phyloP scores from a whole-genome alignment of 768 basidiomycete genomes.

The Auriscalpium vulgare region DNA sequence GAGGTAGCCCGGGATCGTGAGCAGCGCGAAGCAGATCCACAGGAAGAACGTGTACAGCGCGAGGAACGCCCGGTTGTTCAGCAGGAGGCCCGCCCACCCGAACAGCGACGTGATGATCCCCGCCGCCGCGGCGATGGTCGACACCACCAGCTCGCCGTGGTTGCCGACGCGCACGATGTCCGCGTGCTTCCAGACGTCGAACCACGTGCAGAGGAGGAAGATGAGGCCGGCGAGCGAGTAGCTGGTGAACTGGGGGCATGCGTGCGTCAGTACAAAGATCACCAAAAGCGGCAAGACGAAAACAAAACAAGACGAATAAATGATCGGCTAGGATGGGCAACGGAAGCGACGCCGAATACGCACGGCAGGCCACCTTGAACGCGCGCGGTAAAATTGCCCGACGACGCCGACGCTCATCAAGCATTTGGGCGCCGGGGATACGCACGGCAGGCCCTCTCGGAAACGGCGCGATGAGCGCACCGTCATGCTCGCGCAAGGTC shows the following conservation, averaged over 20 bases:
- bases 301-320: too few relatives aligned
- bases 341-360: too few relatives aligned
- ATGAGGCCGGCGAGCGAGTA: slow-evolving; percentile 59
- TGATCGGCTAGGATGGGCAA: too few relatives aligned
- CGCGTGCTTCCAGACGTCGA: slow-evolving; percentile 61
- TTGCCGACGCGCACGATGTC: slow-evolving; percentile 72
- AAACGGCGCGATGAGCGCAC: too few relatives aligned
- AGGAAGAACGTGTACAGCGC: slow-evolving; percentile 64
- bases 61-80: slow-evolving; percentile 80
- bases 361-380: too few relatives aligned
- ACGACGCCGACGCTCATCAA: too few relatives aligned
- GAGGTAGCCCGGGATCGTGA: slow-evolving; percentile 70
- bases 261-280: too few relatives aligned
- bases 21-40: slow-evolving; percentile 65
- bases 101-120: slow-evolving; percentile 59
- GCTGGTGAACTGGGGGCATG: slow-evolving; percentile 37
- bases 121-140: slow-evolving; percentile 54
- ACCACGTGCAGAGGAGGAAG: slow-evolving; percentile 66
- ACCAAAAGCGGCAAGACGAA: too few relatives aligned
- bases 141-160: slow-evolving; percentile 55
- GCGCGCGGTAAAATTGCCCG: too few relatives aligned
- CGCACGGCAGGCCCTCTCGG: too few relatives aligned
- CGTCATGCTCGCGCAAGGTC: too few relatives aligned
- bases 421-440: too few relatives aligned
- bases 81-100: slow-evolving; percentile 73